Percentiles rank a stretch among this genome's conserved stretches.
These are phyloP conservation scores for Paramecium pentaurelia DNA, from an alignment of 73 alveolate species.

Conservation along the genomic window DNA sequence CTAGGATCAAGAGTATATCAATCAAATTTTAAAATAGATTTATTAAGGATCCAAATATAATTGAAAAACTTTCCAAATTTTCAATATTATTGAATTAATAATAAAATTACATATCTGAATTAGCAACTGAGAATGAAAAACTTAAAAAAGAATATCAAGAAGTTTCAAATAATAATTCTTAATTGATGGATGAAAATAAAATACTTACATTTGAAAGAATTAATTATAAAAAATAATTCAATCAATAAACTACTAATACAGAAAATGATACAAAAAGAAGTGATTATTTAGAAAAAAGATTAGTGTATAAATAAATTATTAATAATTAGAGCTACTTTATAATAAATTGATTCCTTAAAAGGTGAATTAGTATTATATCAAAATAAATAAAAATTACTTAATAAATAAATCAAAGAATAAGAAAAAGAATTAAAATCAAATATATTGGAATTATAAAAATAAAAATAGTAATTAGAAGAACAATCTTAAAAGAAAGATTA, in stretches of 20 bases:
- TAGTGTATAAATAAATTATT: neutral
- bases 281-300: slow-evolving; percentile 1
- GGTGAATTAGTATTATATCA: neutral
- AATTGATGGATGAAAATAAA: neutral
- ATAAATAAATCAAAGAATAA: neutral
- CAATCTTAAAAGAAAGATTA: neutral
- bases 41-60: neutral
- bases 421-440: neutral
- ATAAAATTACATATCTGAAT: neutral
- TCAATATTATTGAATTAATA: neutral
- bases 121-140: neutral
- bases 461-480: neutral
- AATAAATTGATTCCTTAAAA: neutral
- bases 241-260: neutral
- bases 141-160: neutral
- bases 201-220: neutral
- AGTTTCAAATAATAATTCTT: neutral
- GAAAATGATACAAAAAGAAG: neutral
- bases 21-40: neutral
- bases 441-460: neutral
- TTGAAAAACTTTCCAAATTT: neutral
- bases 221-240: neutral
- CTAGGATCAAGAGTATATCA: neutral
- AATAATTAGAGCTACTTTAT: neutral
- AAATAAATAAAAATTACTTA: neutral